Conservation (phyloP, 495 filamentous ascomycete species). For the Trichoderma gamsii region DNA sequence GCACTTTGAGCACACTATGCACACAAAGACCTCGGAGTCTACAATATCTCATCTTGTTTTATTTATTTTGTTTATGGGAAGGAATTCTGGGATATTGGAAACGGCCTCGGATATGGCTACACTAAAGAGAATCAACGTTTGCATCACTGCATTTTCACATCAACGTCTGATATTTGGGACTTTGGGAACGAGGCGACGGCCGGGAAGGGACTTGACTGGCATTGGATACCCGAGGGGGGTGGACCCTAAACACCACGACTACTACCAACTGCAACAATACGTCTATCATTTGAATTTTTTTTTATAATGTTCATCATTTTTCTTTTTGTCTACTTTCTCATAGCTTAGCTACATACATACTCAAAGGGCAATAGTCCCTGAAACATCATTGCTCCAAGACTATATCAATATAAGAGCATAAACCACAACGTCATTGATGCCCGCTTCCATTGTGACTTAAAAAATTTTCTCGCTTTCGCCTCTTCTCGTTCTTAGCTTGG, state of each 20-base stretch:
- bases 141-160: constrained; percentile 5
- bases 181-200: not conserved
- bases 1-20: not conserved
- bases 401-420: not conserved
- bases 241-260: not conserved
- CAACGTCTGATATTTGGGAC: constrained; percentile 1
- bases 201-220: not conserved
- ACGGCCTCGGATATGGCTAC: not conserved
- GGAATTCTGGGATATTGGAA: not conserved
- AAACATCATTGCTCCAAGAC: not conserved
- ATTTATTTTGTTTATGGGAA: not conserved
- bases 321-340: not conserved
- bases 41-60: not conserved
- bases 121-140: not conserved
- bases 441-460: not conserved
- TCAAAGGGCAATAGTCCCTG: not conserved
- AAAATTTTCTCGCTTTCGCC: not conserved
- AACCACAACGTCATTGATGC: not conserved
- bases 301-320: not conserved
- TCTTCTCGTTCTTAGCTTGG: not conserved
- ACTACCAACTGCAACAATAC: not conserved
- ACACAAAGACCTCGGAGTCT: not conserved
- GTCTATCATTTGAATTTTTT: not conserved
- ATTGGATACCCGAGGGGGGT: constrained; percentile 9
- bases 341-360: not conserved